Evolutionary conservation across 495 filamentous ascomycete species (phyloP), one percentile per base, ranked within the genome.

Genomic region (Tuber melanosporum): DNA sequence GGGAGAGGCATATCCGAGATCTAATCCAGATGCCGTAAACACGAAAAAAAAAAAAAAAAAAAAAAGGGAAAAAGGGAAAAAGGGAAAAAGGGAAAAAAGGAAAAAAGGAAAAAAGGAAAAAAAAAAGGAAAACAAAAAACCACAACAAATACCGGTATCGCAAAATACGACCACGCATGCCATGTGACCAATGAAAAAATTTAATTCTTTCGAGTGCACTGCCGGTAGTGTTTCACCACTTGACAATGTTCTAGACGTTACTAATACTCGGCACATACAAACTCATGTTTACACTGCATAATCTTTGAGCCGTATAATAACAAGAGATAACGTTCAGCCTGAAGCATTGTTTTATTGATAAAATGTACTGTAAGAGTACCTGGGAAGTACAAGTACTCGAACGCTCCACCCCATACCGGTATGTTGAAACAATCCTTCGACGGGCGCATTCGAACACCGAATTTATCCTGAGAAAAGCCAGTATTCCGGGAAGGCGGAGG

Each of bases 101-200:
- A 36, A 47, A 15, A 19, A 72, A 46, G 45, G 32, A 75, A 8
- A 70, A 70, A 75, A 19, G 26, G n/a, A 47, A 78, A 41, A 22
- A 62, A 62, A 41, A 41, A 5, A 41, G 2, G 4, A 5, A 41
- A 41, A 41, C 32, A 32, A 32, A 32, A 32, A 32, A 32, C 32
- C 1, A 66, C 32, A 26, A 36, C 26, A 66, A 41, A 41, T 41
- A 41, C 39, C 4, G 32, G 32, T 19, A 66, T 66, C 57, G 32
- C 66, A 66, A 72, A 62, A 36, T 47, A 44, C 45, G 12, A 32
- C 12, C 12, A 19, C 5, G 3, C 15, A 26, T 8, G 36, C 45
- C 76, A 75, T 78, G 77, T 78, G 74, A 78, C 62, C 70, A 76
- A 66, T 66, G 57, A 66, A 66, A 66, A 62, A 41, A 41, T 36